A percentile compares a stretch with the other conserved stretches of the same genome.
Conservation (phyloP, 176 grass and related monocot species). For the Ensete ventricosum region DNA sequence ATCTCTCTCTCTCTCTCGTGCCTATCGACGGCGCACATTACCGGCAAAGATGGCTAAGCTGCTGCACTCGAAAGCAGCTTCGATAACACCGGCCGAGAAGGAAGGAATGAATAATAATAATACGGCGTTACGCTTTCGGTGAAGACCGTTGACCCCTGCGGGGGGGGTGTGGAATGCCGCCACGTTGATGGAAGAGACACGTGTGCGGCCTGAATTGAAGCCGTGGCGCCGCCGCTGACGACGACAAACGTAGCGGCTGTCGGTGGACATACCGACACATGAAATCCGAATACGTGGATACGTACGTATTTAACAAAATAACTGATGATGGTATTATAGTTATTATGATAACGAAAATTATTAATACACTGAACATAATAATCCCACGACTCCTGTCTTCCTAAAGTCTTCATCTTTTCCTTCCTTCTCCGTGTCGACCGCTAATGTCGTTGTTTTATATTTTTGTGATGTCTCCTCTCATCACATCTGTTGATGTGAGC, state of each 20-base stretch:
- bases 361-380: background rate
- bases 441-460: too few species aligned
- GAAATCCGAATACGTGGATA: background rate
- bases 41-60: too few species aligned
- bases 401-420: background rate
- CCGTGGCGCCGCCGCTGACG: conserved; percentile 10
- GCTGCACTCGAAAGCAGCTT: too few species aligned
- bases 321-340: too few species aligned
- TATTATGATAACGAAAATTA: too few species aligned
- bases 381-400: background rate
- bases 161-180: background rate
- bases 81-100: too few species aligned
- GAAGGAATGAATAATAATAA: too few species aligned
- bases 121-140: too few species aligned
- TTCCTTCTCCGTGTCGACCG: background rate
- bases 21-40: too few species aligned
- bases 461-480: too few species aligned
- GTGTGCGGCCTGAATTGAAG: background rate
- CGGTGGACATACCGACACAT: background rate
- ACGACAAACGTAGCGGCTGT: background rate
- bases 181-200: background rate
- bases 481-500: too few species aligned
- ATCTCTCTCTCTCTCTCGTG: too few species aligned
- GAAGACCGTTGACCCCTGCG: background rate
- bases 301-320: background rate